Evolutionary conservation across 306 rosid species (phyloP), one percentile per base, ranked within the genome.

Genomic region (Sicyos edulis): DNA sequence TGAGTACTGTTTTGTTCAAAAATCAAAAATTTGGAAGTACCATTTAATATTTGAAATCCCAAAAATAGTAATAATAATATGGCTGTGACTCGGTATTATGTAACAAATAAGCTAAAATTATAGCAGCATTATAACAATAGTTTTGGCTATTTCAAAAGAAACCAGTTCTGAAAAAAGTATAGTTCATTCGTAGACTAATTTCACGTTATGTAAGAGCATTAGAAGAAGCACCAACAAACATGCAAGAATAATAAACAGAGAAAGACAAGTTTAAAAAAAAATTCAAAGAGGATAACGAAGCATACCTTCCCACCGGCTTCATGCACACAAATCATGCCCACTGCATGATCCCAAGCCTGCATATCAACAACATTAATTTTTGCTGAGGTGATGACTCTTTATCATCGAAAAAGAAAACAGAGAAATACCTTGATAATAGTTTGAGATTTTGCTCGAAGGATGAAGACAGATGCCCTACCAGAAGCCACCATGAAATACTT

Each of bases 281-380:
- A 24, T 26, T 29, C 58, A 70, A 53, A 54, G 21, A 69, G 71
- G 24, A 42, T 59, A 16, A 56, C 52, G 73, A 54, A 29, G 54
- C 50, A 65, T 53, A 82, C 82, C 79, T 54, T 59, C 26, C 82
- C 79, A 49, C 87, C 87, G 10, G 85, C 82, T 81, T 83, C 89
- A 22, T 68, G 87, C 77, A 83, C 85, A n/a, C 89, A 86, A 68
- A 85, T 74, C 29, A 86, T 79, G 55, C 89, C 89, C 63, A 64
- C 85, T 61, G 82, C 87, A 56, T 83, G 89, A 81, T 86, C 89
- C 89, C 89, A 86, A 60, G 79, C 80, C 87, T 86, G 75, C 14
- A 73, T 79, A 15, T 22, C 6, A 40, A 69, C 47, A 58, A 73
- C 7, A 79, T 42, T 3, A 70, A 52, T 58, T 57, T 22, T 34